Evolutionary conservation across 345 rosid species (phyloP), one percentile per base, ranked within the genome.

Genomic region (Lepidium sativum): DNA sequence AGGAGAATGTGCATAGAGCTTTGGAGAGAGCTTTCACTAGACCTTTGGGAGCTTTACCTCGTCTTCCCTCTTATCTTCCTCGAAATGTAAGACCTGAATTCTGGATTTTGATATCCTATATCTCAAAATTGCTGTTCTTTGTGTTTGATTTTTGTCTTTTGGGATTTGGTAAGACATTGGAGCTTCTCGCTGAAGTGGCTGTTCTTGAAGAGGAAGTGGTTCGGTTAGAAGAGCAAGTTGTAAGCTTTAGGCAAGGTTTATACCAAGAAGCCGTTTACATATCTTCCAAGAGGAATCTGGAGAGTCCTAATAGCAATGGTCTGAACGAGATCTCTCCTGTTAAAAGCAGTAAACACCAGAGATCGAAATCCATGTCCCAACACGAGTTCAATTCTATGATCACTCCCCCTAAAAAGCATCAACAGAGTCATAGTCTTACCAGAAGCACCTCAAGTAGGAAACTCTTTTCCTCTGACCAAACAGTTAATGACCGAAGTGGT

Each of bases 171-270:
- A 53, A 94, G 99, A 94, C 92, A 66, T 73, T 91, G 68, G 95
- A 94, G 83, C 90, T 94, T 55, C 91, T 94, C 20, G 99, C 99
- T 63, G 99, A 94, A 79, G 96, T 94, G 41, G 99, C 99, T 63
- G 96, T 94, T 52, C 75, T 94, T 74, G 99, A 94, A 71, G 99
- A 94, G 72, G 99, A 94, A 78, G 87, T 94, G 9, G 97, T 83
- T 63, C 81, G 96, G 69, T 86, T 94, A 12, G 99, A 94, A 79
- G 99, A 94, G 47, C 88, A 85, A 78, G 89, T 91, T 16, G 95
- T 90, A 29, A 88, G 80, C 74, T 90, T 86, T 64, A 81, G 95
- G 64, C 96, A 94, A 77, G 92, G 86, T 58, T 77, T 94, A 6
- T 92, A 87, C 73, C 86, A 84, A 65, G 96, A 92, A 80, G 96